These are phyloP conservation scores for Xylaria cubensis DNA, from an alignment of 495 filamentous ascomycete genomes.

Conservation along the genomic window DNA sequence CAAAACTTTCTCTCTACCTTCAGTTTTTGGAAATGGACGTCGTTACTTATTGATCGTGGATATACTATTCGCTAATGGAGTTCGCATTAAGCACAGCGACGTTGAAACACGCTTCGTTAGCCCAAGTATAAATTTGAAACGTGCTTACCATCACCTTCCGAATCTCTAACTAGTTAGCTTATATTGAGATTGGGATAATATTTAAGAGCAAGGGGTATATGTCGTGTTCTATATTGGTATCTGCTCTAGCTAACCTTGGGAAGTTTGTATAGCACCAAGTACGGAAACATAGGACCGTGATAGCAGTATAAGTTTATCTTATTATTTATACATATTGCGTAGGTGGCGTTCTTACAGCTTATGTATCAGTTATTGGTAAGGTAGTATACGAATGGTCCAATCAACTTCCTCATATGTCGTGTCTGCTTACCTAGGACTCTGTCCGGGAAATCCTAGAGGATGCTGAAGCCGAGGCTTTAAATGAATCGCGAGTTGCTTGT, in stretches of 20 bases:
- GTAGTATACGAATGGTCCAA: background rate
- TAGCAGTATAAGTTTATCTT: no score
- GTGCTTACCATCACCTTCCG: background rate
- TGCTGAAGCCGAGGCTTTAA: background rate
- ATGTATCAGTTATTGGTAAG: background rate
- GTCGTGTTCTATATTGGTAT: background rate
- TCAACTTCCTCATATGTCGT: background rate
- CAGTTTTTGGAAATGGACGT: background rate
- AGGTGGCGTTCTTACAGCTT: slow-evolving; percentile 1
- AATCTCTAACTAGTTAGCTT: background rate
- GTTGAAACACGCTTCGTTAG: slow-evolving; percentile 1
- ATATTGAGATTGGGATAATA: background rate
- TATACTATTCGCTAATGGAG: background rate
- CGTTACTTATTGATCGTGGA: background rate
- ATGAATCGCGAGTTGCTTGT: background rate
- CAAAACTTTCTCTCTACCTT: background rate
- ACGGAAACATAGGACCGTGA: background rate
- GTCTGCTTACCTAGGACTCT: background rate
- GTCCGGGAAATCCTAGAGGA: background rate
- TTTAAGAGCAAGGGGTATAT: background rate
- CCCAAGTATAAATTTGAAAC: background rate
- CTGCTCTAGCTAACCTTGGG: background rate
- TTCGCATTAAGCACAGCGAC: background rate
- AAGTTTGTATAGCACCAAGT: background rate
- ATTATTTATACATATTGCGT: background rate